Conservation (phyloP, 441 rosid genomes). For the Biscutella laevigata region DNA sequence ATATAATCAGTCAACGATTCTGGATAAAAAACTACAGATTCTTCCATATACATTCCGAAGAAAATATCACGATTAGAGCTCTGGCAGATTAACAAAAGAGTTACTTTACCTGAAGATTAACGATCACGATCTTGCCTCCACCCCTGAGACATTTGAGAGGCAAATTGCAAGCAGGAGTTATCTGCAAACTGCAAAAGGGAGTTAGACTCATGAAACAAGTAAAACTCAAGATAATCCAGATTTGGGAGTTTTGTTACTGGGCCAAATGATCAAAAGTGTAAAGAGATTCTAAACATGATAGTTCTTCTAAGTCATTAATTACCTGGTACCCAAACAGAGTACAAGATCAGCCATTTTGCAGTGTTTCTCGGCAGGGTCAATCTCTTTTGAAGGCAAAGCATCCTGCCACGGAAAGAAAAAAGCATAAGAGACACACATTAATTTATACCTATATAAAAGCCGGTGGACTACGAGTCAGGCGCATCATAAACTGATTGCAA, state of each 20-base stretch:
- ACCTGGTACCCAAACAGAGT: conserved; percentile 92
- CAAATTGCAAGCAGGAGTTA: conserved; percentile 96
- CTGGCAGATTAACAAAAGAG: background rate
- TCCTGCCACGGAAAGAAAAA: conserved; percentile 43
- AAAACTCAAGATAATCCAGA: background rate
- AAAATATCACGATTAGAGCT: background rate
- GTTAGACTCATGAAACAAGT: conserved; percentile 18
- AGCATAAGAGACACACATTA: background rate
- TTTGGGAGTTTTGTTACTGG: background rate
- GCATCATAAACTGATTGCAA: no score
- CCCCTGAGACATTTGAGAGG: conserved; percentile 82
- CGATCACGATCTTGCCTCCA: conserved; percentile 88
- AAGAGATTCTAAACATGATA: background rate
- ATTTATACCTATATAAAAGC: background rate
- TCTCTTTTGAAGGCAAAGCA: conserved; percentile 76
- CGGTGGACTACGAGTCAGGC: background rate
- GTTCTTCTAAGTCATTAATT: conserved; percentile 14
- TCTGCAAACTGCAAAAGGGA: conserved; percentile 73
- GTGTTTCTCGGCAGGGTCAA: conserved; percentile 78
- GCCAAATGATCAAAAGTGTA: background rate
- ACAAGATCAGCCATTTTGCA: conserved; percentile 87
- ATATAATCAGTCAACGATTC: background rate
- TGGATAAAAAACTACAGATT: background rate
- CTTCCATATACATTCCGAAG: background rate
- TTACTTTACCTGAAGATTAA: conserved; percentile 78